Conservation (phyloP, 805 yeast genomes). For the Debaryomyces tyrocola region DNA sequence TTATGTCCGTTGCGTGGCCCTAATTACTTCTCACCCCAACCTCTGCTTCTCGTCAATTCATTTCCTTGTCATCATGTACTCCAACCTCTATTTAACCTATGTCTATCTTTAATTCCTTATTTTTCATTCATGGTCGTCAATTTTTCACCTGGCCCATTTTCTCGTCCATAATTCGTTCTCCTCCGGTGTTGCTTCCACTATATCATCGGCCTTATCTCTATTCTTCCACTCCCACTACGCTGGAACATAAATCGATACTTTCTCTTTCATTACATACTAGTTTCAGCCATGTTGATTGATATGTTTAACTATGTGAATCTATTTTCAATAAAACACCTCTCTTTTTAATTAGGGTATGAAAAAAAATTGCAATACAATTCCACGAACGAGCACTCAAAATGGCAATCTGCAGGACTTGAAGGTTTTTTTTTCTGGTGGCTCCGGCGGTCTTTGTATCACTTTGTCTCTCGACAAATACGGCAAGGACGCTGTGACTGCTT, state of each 20-base stretch:
- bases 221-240: background rate
- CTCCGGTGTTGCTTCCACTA: background rate
- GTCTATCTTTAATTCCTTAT: no score
- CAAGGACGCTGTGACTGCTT: conserved; percentile 7
- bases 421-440: background rate
- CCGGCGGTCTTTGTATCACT: background rate
- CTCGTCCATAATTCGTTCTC: background rate
- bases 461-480: background rate
- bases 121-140: no score
- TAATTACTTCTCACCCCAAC: no score
- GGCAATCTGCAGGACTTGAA: background rate
- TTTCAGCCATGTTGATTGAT: conserved; percentile 31
- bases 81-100: no score
- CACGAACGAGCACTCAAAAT: background rate
- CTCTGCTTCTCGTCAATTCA: no score
- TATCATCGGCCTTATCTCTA: background rate
- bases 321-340: background rate
- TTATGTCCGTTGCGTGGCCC: no score
- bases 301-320: background rate
- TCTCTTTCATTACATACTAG: conserved; percentile 27
- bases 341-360: background rate
- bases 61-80: no score
- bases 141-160: background rate
- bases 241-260: no score
- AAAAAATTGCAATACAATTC: background rate